Conservation (phyloP, 2,329 filamentous ascomycete genomes). For the Xylaria sp. region DNA sequence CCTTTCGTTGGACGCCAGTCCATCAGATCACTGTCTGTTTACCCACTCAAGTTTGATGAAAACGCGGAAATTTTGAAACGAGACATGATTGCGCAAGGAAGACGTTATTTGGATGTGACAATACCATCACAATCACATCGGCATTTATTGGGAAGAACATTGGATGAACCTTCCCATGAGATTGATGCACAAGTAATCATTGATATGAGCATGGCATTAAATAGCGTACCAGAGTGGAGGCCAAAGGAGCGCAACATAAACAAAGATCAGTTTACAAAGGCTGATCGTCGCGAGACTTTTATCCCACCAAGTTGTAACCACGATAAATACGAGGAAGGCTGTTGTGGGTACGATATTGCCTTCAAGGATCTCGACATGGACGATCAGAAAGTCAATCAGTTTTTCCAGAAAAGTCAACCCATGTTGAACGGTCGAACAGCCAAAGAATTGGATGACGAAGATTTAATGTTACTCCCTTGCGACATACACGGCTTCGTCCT, state of each 20-base stretch:
- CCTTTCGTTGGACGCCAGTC: slow-evolving; percentile 5
- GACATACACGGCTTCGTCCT: slow-evolving; percentile 22
- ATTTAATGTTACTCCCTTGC: slow-evolving; percentile 20
- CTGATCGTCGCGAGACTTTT: slow-evolving; percentile 15
- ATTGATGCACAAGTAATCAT: slow-evolving; percentile 26
- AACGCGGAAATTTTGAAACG: background rate
- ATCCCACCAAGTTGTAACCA: background rate
- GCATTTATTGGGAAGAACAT: slow-evolving; percentile 13
- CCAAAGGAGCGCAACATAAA: background rate
- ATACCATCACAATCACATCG: slow-evolving; percentile 12
- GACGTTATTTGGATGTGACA: slow-evolving; percentile 15
- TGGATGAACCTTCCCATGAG: slow-evolving; percentile 25
- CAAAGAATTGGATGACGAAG: slow-evolving; percentile 7
- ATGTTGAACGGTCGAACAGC: background rate
- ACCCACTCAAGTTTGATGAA: slow-evolving; percentile 15
- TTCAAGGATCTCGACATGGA: slow-evolving; percentile 17
- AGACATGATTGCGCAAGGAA: slow-evolving; percentile 14
- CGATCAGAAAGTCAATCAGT: background rate
- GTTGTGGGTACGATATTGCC: slow-evolving; percentile 16
- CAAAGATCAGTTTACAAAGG: slow-evolving; percentile 11
- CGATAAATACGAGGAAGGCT: background rate
- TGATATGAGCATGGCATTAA: slow-evolving; percentile 24
- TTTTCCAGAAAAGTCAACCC: background rate
- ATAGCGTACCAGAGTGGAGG: slow-evolving; percentile 8
- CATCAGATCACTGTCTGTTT: slow-evolving; percentile 22